Evolutionary conservation across 2,329 filamentous ascomycete species (phyloP).

Genomic region (Samsoniella hepiali): DNA sequence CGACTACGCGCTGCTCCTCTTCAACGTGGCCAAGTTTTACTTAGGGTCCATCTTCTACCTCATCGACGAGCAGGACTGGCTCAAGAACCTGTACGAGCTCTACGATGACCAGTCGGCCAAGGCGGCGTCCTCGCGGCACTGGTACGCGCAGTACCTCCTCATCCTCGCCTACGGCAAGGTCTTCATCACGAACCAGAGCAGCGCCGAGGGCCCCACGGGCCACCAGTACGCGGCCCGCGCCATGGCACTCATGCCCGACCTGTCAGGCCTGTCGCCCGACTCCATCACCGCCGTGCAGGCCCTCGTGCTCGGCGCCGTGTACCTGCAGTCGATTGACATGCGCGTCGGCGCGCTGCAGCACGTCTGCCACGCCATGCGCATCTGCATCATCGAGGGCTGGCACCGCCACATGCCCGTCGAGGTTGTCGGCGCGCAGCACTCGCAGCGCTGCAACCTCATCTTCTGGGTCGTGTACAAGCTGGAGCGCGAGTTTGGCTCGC

Average conservation of each 20-base stretch:
- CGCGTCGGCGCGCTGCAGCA: constrained; percentile 34
- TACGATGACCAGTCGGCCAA: constrained; percentile 24
- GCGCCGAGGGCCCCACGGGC: constrained; percentile 31
- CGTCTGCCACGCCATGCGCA: constrained; percentile 33
- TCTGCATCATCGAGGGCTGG: constrained; percentile 32
- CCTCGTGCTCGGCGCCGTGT: constrained; percentile 31
- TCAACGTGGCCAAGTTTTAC: constrained; percentile 27
- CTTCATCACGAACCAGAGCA: constrained; percentile 26
- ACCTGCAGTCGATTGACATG: constrained; percentile 36
- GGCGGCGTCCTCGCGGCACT: constrained; percentile 23
- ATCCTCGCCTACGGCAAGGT: constrained; percentile 34
- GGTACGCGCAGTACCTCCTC: constrained; percentile 33
- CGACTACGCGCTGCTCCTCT: constrained; percentile 25
- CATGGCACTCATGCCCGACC: constrained; percentile 38
- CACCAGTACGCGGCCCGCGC: constrained; percentile 38
- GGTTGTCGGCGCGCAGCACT: constrained; percentile 25
- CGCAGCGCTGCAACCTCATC: constrained; percentile 28
- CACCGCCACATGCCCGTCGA: constrained; percentile 28
- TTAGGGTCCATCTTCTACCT: constrained; percentile 25
- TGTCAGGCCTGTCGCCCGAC: constrained; percentile 31
- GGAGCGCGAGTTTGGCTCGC: constrained; percentile 28
- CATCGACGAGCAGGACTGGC: constrained; percentile 25
- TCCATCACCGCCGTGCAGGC: constrained; percentile 32
- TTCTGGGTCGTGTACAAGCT: constrained; percentile 33
- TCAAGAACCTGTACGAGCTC: constrained; percentile 23